phyloP scores from a whole-genome alignment of 2,329 filamentous ascomycete species.

The Pleoardoris graminearum region DNA sequence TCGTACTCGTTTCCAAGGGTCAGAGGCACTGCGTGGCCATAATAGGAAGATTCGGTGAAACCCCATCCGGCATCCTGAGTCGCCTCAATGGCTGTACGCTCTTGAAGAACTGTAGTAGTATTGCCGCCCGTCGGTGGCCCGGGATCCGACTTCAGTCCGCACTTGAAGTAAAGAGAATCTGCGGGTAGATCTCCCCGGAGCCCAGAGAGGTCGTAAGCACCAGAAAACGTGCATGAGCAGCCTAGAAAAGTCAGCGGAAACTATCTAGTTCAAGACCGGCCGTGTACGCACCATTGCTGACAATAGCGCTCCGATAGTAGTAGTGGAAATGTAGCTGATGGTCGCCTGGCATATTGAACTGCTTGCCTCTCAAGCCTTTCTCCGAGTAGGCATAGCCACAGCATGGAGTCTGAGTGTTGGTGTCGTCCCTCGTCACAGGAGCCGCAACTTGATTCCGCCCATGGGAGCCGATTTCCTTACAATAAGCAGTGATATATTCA shows the following conservation, averaged over 20 bases:
- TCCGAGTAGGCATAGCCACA: background rate
- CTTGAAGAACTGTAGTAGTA: too few species aligned
- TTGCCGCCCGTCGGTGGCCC: too few species aligned
- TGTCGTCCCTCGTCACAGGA: background rate
- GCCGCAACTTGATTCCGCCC: background rate
- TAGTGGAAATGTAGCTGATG: background rate
- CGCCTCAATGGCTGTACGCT: too few species aligned
- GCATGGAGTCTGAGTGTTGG: background rate
- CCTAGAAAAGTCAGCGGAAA: background rate
- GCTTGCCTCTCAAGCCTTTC: background rate
- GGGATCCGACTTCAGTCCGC: too few species aligned
- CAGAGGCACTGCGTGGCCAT: too few species aligned
- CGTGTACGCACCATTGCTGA: background rate
- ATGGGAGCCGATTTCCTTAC: background rate
- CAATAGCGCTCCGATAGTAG: background rate
- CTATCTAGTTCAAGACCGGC: background rate
- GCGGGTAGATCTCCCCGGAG: background rate
- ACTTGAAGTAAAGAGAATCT: too few species aligned
- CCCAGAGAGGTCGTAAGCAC: background rate
- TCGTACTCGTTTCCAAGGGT: too few species aligned
- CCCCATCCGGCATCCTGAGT: too few species aligned
- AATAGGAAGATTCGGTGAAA: too few species aligned
- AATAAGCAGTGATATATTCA: too few species aligned
- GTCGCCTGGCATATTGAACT: background rate
- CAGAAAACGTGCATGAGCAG: background rate